Evolutionary conservation across 768 basidiomycete species (phyloP).

Genomic region (Termitomyces sp.): DNA sequence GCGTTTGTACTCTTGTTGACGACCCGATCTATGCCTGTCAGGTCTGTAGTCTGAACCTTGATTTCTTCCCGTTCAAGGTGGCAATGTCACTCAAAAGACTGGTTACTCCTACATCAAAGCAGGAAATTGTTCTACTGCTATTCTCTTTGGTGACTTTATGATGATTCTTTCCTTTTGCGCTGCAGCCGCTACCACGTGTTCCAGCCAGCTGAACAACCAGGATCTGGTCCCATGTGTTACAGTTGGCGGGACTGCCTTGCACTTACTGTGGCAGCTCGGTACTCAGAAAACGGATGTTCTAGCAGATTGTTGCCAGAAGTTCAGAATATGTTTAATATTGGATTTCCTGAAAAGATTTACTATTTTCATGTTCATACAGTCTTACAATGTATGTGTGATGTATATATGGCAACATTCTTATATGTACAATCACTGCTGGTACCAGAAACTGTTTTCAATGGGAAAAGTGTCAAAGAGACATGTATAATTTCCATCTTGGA

Average conservation of each 20-base stretch:
- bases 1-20: conserved; percentile 7
- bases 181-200: conserved; percentile 25
- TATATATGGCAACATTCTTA: too few relatives aligned
- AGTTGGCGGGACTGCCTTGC: conserved; percentile 10
- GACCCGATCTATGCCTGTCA: conserved; percentile 13
- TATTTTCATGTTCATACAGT: too few relatives aligned
- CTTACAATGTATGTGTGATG: too few relatives aligned
- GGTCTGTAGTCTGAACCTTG: neutral
- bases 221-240: conserved; percentile 30
- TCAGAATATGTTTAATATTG: neutral
- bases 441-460: too few relatives aligned
- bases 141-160: conserved; percentile 42
- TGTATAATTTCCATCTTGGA: too few relatives aligned
- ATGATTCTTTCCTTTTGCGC: conserved; percentile 39
- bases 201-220: conserved; percentile 31
- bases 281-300: conserved; percentile 2
- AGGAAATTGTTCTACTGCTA: conserved; percentile 52
- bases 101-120: conserved; percentile 33
- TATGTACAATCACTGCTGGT: too few relatives aligned
- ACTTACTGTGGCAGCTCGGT: conserved; percentile 7
- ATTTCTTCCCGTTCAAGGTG: neutral
- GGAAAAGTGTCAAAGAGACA: too few relatives aligned
- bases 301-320: conserved; percentile 5
- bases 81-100: neutral
- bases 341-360: neutral